Evolutionary conservation across 2,329 filamentous ascomycete genomes (phyloP).

Genomic region (Trichoderma atroviride): DNA sequence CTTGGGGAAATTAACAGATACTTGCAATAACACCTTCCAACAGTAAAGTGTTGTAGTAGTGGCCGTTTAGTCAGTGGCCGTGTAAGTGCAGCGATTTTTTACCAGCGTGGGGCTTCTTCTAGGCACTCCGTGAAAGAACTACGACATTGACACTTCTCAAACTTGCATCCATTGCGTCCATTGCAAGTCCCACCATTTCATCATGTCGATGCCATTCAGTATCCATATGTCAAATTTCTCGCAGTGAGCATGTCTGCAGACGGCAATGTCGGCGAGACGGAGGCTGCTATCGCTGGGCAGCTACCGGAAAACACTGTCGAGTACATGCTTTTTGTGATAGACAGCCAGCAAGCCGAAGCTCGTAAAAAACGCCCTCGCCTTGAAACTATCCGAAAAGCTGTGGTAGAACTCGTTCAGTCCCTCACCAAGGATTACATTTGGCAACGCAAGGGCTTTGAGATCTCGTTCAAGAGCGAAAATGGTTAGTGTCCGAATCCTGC

Average conservation of each 20-base stretch:
- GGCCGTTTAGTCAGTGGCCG: background rate
- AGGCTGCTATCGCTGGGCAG: conserved; percentile 20
- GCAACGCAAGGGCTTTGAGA: conserved; percentile 82
- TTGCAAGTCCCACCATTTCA: background rate
- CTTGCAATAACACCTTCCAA: background rate
- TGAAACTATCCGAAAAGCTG: conserved; percentile 71
- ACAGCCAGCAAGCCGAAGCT: conserved; percentile 52
- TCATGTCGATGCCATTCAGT: background rate
- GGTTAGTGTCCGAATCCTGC: conserved; percentile 47
- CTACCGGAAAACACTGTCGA: conserved; percentile 84
- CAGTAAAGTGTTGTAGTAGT: background rate
- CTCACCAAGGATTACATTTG: conserved; percentile 88
- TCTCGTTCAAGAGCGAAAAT: conserved; percentile 63
- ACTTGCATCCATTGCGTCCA: background rate
- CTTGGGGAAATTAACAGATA: background rate
- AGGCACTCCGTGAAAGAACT: background rate
- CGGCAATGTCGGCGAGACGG: background rate
- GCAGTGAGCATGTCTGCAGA: conserved; percentile 1
- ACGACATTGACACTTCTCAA: background rate
- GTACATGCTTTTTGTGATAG: conserved; percentile 76
- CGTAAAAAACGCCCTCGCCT: conserved; percentile 65
- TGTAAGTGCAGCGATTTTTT: background rate
- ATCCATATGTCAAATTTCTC: no score
- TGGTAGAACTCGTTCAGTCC: conserved; percentile 61
- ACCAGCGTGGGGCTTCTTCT: conserved; percentile 4